phyloP scores from a whole-genome alignment of 176 grass and related monocot genomes.

The Triticum urartu region DNA sequence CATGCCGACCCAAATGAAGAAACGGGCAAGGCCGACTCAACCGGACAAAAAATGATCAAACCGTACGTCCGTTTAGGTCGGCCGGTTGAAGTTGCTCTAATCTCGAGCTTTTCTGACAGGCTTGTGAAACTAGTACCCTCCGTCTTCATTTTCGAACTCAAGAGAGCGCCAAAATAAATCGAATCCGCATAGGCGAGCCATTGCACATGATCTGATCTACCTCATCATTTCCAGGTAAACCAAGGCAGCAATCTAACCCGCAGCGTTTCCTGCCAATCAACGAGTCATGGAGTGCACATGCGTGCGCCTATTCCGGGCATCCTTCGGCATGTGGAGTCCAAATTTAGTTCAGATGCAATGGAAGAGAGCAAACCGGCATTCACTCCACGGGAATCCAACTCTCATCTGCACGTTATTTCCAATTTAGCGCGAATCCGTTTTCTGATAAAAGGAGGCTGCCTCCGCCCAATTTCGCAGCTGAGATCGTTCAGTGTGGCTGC shows the following conservation, averaged over 20 bases:
- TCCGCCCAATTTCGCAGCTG: neutral
- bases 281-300: conserved; percentile 12
- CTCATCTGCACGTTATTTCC: neutral
- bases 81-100: no score
- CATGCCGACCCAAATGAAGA: no score
- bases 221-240: neutral
- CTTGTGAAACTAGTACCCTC: no score
- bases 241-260: neutral
- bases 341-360: neutral
- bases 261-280: neutral
- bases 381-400: neutral
- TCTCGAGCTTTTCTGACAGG: no score
- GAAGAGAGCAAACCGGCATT: neutral
- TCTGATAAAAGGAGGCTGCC: neutral
- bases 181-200: no score
- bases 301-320: neutral
- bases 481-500: neutral
- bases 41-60: no score
- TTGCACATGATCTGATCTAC: no score
- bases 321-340: neutral
- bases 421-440: neutral
- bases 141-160: no score
- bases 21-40: no score
- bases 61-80: no score
- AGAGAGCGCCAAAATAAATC: no score